Conservation (phyloP, 768 basidiomycete species). For the Tephrocybe sp. region DNA sequence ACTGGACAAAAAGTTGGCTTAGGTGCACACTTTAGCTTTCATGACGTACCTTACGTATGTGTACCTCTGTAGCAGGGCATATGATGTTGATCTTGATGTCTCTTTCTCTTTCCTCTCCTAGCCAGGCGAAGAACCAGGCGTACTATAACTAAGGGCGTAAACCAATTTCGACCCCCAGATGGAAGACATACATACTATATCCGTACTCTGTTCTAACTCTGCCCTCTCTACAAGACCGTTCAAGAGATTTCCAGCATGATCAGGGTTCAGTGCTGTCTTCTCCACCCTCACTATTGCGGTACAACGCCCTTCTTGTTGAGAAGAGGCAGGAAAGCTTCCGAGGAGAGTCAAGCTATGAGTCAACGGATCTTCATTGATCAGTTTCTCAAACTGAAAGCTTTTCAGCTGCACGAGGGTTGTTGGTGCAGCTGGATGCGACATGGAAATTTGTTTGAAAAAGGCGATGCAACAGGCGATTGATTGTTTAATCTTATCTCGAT, state of each 20-base stretch:
- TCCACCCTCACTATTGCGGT: slow-evolving; percentile 75
- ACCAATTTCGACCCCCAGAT: neutral
- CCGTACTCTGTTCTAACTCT: slow-evolving; percentile 54
- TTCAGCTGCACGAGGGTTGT: slow-evolving; percentile 35
- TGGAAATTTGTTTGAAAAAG: slow-evolving; percentile 10
- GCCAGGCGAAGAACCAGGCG: slow-evolving; percentile 76
- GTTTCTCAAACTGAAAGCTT: slow-evolving; percentile 50
- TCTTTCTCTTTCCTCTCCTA: slow-evolving; percentile 38
- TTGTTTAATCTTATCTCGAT: too few relatives aligned
- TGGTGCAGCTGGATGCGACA: slow-evolving; percentile 32
- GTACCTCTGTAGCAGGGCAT: slow-evolving; percentile 85
- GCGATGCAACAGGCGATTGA: too few relatives aligned
- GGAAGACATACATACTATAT: slow-evolving; percentile 55
- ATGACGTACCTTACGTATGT: slow-evolving; percentile 71
- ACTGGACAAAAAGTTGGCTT: slow-evolving; percentile 38
- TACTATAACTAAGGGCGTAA: slow-evolving; percentile 46
- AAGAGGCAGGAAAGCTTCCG: slow-evolving; percentile 51
- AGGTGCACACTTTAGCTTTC: neutral
- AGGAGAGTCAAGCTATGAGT: slow-evolving; percentile 64
- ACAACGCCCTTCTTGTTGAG: slow-evolving; percentile 21
- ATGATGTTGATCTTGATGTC: slow-evolving; percentile 86
- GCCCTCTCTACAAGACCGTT: slow-evolving; percentile 38
- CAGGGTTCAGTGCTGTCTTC: slow-evolving; percentile 62
- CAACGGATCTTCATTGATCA: slow-evolving; percentile 62
- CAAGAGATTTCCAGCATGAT: slow-evolving; percentile 30